phyloP scores from a whole-genome alignment of 2,329 filamentous ascomycete species.

The Fusarium sp. region DNA sequence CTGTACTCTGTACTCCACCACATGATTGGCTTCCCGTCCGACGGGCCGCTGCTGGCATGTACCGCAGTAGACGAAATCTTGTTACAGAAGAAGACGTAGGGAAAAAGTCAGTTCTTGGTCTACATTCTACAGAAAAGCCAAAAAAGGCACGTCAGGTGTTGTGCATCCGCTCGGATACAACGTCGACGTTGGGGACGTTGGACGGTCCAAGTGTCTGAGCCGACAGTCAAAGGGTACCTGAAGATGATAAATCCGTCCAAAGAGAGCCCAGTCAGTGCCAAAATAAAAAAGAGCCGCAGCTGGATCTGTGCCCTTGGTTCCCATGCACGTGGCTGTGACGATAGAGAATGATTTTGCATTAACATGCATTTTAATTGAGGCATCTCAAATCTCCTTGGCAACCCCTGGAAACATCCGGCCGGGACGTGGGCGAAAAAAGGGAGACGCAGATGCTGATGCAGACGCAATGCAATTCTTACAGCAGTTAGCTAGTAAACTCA shows the following conservation, averaged over 20 bases:
- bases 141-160: conserved; percentile 20
- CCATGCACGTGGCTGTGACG: conserved; percentile 44
- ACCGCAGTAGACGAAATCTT: conserved; percentile 32
- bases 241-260: neutral
- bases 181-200: conserved; percentile 31
- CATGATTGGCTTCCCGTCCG: conserved; percentile 44
- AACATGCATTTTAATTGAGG: conserved; percentile 41
- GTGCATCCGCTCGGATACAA: conserved; percentile 33
- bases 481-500: neutral
- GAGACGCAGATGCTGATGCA: neutral
- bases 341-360: conserved; percentile 33
- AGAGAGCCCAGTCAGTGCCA: neutral
- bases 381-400: conserved; percentile 39
- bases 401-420: conserved; percentile 19
- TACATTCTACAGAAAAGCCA: conserved; percentile 8
- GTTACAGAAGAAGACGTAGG: conserved; percentile 5
- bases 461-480: conserved; percentile 1
- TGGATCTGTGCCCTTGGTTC: conserved; percentile 27
- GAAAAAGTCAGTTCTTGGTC: neutral
- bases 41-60: conserved; percentile 44
- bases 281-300: conserved; percentile 42
- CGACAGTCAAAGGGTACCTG: neutral
- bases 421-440: neutral
- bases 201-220: conserved; percentile 31
- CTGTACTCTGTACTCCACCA: conserved; percentile 31